A percentile compares a stretch with the other conserved stretches of the same genome.
These are phyloP conservation scores for Nothophytophthora sp. DNA, from an alignment of 352 stramenopile species.

Conservation along the genomic window DNA sequence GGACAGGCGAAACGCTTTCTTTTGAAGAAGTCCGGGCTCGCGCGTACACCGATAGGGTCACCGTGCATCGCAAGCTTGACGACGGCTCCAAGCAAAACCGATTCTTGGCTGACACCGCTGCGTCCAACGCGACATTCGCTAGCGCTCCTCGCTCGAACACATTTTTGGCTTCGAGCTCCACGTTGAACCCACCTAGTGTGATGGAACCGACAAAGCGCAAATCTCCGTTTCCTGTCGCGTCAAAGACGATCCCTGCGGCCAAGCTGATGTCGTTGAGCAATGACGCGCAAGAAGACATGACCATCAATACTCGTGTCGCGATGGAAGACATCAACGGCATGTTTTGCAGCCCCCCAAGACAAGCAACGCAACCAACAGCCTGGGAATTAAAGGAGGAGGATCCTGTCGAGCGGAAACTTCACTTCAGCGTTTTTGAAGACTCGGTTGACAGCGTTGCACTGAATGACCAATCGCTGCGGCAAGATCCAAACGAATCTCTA, in stretches of 20 bases:
- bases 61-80: conserved; percentile 11
- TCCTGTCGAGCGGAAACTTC: conserved; percentile 78
- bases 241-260: conserved; percentile 3
- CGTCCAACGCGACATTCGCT: background rate
- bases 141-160: background rate
- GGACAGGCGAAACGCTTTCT: conserved; percentile 50
- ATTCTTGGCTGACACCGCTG: conserved; percentile 18
- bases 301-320: conserved; percentile 84
- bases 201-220: conserved; percentile 9
- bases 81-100: conserved; percentile 22
- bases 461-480: conserved; percentile 50
- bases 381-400: conserved; percentile 60
- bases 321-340: conserved; percentile 87
- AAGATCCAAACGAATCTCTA: conserved; percentile 42
- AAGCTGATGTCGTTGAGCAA: conserved; percentile 23
- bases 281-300: conserved; percentile 82
- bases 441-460: conserved; percentile 67
- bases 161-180: background rate
- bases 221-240: background rate
- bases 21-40: conserved; percentile 83
- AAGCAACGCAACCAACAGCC: conserved; percentile 30
- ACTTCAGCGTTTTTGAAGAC: conserved; percentile 85
- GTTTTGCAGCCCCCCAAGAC: conserved; percentile 80
- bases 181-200: conserved; percentile 9
- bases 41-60: conserved; percentile 15